These are phyloP conservation scores for Melampsora americana DNA, from an alignment of 1,284 basidiomycete genomes.

Conservation along the genomic window DNA sequence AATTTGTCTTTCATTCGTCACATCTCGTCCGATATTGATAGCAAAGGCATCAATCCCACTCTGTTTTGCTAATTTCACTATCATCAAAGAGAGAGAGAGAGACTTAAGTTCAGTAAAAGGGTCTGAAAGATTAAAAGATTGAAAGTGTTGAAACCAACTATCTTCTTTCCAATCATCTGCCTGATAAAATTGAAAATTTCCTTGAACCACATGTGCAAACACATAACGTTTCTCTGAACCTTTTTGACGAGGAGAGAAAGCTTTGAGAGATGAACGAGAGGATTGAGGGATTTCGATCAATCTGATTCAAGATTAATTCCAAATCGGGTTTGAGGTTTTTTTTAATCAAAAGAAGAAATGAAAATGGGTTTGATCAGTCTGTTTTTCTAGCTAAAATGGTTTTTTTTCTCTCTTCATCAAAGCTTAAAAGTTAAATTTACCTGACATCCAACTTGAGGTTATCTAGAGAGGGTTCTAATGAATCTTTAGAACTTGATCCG, in stretches of 20 bases:
- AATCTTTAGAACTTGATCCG: too few species aligned
- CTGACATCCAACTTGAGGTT: too few species aligned
- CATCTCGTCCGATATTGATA: conserved; percentile 36
- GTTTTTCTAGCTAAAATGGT: too few species aligned
- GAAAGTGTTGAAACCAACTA: conserved; percentile 6
- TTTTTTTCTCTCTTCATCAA: too few species aligned
- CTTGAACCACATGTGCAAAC: conserved; percentile 39
- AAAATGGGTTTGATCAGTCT: too few species aligned
- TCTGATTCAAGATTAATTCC: neutral
- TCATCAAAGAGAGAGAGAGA: neutral
- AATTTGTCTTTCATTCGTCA: conserved; percentile 34
- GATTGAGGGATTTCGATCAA: neutral
- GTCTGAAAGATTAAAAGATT: too few species aligned
- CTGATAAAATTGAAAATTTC: conserved; percentile 33
- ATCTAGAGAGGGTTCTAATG: too few species aligned
- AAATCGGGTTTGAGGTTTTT: too few species aligned
- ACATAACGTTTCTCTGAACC: conserved; percentile 5
- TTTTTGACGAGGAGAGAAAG: neutral
- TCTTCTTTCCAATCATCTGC: conserved; percentile 29
- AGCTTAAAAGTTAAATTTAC: too few species aligned
- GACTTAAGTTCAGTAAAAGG: too few species aligned
- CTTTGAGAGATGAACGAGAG: too few species aligned
- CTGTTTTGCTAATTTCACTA: neutral
- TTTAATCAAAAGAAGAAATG: too few species aligned
- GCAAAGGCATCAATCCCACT: conserved; percentile 41